Evolutionary conservation across 2,329 filamentous ascomycete genomes (phyloP), one percentile per base, ranked within the genome.

Genomic region (Arthroderma sp.): DNA sequence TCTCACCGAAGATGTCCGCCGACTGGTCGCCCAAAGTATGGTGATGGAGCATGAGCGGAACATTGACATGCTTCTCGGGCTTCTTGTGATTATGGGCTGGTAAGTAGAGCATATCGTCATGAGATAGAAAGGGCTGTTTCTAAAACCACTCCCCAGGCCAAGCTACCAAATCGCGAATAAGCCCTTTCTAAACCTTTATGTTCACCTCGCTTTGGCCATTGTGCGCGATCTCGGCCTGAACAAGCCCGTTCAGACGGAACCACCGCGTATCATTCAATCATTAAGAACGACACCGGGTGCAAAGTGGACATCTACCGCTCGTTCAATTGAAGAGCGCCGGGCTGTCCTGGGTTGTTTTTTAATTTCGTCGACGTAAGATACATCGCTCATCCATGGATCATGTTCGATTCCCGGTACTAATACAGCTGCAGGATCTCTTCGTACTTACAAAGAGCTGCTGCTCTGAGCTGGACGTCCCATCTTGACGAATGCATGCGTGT

Each of bases 11-110:
- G 63, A 60, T 11, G 58, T 71, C 4, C 68, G 68, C 36, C 60
- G 66, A 38, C 62, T 69, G 28, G 43, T 75, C 9, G 65, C 70
- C 0, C 61, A 67, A n/a, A 66, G 65, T 45, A 58, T 74, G 28
- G 52, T 77, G 5, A 47, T 74, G 8, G 64, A 71, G 6, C 59
- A 65, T n/a, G 71, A 75, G 45, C 66, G 68, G 42, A 68, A 56
- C 40, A 58, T 77, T 34, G 75, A 78, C 49, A 50, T 77, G 7
- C 58, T 79, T 1, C 60, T 72, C 7, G 74, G 73, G 0, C 47
- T 77, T 3, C 53, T 79, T 10, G 62, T 51, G 42, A 69, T 60
- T 43, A 59, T 68, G 22, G 59, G 62, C 30, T 77, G 73, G 71
- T 70, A 54, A 51, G 62, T 51, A 22, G 11, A 22, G n/a, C 36